These are phyloP conservation scores for Mollisiaceae sp. DNA, from an alignment of 2,329 filamentous ascomycete genomes.

Conservation along the genomic window DNA sequence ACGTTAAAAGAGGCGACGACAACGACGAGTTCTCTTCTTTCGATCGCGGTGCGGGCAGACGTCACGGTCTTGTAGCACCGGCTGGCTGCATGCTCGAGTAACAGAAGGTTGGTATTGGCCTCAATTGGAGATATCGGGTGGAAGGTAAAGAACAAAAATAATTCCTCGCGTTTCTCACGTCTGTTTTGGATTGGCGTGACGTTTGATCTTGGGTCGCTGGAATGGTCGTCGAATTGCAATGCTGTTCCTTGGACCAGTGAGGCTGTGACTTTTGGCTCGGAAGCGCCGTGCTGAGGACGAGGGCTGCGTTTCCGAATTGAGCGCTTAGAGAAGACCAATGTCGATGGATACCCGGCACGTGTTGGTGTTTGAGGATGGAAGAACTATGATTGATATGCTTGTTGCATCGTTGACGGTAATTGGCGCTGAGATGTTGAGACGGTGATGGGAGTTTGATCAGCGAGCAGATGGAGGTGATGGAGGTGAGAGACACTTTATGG, in stretches of 20 bases:
- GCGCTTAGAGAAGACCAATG: conserved; percentile 22
- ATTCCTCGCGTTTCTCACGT: conserved; percentile 16
- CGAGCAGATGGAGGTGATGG: conserved; percentile 9
- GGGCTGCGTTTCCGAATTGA: conserved; percentile 23
- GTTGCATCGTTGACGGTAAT: conserved; percentile 20
- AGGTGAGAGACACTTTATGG: conserved; percentile 13
- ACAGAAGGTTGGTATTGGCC: conserved; percentile 12
- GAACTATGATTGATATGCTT: conserved; percentile 11
- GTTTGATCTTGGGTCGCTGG: conserved; percentile 27
- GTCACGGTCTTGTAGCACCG: conserved; percentile 28
- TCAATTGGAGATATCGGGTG: conserved; percentile 5
- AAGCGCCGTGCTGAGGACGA: conserved; percentile 27
- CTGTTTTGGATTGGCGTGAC: conserved; percentile 31
- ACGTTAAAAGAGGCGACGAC: conserved; percentile 13
- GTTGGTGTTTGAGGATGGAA: conserved; percentile 25
- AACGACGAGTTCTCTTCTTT: conserved; percentile 18
- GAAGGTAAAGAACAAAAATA: conserved; percentile 7
- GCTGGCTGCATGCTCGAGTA: conserved; percentile 24
- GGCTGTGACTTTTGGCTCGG: conserved; percentile 9
- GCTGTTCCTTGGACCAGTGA: conserved; percentile 27
- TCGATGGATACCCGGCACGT: conserved; percentile 9
- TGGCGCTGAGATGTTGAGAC: conserved; percentile 20
- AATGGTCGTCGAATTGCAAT: conserved; percentile 26
- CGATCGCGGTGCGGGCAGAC: conserved; percentile 13
- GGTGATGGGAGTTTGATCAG: conserved; percentile 23